Evolutionary conservation across 495 filamentous ascomycete species (phyloP).

Genomic region (Chaetomium tenue): DNA sequence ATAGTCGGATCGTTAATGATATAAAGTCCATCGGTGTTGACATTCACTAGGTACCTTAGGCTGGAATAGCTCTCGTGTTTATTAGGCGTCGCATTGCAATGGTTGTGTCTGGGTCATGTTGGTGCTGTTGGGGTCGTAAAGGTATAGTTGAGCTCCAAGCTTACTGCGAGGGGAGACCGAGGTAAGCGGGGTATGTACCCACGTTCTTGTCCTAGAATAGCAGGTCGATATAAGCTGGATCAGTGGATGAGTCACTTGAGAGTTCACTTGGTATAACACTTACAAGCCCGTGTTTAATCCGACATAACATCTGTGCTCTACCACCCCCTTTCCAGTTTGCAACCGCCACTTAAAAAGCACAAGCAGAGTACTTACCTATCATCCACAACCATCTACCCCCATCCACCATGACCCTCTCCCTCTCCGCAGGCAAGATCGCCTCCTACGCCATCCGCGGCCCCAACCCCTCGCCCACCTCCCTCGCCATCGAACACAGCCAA

Average conservation of each 20-base stretch:
- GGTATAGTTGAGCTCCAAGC: neutral
- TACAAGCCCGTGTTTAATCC: neutral
- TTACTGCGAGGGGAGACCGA: neutral
- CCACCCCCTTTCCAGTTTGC: neutral
- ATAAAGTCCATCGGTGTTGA: no score
- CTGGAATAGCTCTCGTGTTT: no score
- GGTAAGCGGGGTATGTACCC: neutral
- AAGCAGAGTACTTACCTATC: no score
- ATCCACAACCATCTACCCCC: constrained; percentile 9
- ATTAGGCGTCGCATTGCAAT: no score
- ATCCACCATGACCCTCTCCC: constrained; percentile 19
- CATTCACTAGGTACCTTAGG: no score
- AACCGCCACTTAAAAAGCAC: neutral
- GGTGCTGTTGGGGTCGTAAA: no score
- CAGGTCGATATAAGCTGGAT: neutral
- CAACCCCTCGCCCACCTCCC: constrained; percentile 29
- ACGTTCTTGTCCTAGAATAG: neutral
- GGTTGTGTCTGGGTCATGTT: neutral
- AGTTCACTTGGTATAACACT: neutral
- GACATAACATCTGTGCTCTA: constrained; percentile 1
- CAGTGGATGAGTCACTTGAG: neutral
- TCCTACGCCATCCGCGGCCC: constrained; percentile 21
- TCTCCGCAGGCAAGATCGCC: constrained; percentile 31
- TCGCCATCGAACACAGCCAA: constrained; percentile 42
- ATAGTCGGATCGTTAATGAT: neutral